These are phyloP conservation scores for Erythrobasidium yunnanense DNA, from an alignment of 768 basidiomycete species.

Conservation along the genomic window DNA sequence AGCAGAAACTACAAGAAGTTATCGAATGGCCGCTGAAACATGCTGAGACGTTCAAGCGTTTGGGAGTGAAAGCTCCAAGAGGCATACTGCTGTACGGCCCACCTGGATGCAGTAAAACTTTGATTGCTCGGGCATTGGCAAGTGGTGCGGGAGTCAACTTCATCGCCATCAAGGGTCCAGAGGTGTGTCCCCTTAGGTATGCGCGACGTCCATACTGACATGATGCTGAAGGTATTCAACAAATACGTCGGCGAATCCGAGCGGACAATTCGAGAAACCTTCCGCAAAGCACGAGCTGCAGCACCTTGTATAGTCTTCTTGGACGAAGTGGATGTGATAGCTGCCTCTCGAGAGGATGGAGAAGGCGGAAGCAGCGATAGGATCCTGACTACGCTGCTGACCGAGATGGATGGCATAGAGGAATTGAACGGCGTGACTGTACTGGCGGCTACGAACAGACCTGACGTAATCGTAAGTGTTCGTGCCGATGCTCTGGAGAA, in stretches of 20 bases:
- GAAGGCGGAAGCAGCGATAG: constrained; percentile 62
- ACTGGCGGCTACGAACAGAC: constrained; percentile 89
- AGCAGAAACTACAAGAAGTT: constrained; percentile 75
- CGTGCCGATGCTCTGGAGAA: neutral
- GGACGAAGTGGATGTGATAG: constrained; percentile 97
- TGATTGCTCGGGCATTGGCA: constrained; percentile 81
- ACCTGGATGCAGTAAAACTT: constrained; percentile 93
- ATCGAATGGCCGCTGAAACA: constrained; percentile 92
- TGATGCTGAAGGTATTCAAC: constrained; percentile 59
- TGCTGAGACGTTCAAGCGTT: constrained; percentile 69
- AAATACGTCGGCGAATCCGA: constrained; percentile 98
- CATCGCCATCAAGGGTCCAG: constrained; percentile 91
- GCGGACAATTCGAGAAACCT: constrained; percentile 83
- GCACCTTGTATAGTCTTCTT: constrained; percentile 95
- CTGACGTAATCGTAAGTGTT: constrained; percentile 68
- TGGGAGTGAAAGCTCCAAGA: constrained; percentile 78
- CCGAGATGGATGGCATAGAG: constrained; percentile 98
- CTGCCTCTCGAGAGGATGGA: constrained; percentile 58
- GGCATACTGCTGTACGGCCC: constrained; percentile 89
- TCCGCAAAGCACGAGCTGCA: constrained; percentile 84
- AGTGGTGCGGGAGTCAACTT: constrained; percentile 92
- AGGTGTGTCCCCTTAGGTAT: constrained; percentile 49
- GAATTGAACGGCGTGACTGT: constrained; percentile 89
- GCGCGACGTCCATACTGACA: neutral
- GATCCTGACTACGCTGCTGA: constrained; percentile 80